These are phyloP conservation scores for Gypsophila paniculata DNA, from an alignment of 179 eudicot species.

Conservation along the genomic window DNA sequence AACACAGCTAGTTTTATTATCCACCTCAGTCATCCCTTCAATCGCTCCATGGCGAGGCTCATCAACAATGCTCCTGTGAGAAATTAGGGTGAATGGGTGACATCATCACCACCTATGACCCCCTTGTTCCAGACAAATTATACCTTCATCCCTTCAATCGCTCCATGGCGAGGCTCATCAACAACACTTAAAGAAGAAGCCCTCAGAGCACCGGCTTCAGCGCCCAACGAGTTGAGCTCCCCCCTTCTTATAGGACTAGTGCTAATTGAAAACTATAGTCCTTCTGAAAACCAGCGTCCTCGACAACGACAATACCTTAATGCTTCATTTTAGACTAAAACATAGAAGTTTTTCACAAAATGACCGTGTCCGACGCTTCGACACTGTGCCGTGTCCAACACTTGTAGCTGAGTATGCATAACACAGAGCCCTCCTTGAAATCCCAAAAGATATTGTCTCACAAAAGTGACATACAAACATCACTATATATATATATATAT, in stretches of 20 bases:
- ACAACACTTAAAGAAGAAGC: not conserved
- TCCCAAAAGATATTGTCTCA: not conserved
- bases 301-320: not conserved
- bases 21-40: not conserved
- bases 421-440: too few relatives aligned
- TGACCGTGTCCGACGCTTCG: not conserved
- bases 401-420: too few relatives aligned
- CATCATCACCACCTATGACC: not conserved
- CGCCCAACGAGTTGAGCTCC: not conserved
- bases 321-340: too few relatives aligned
- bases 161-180: not conserved
- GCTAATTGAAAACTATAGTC: not conserved
- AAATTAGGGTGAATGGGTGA: not conserved
- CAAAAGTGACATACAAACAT: not conserved
- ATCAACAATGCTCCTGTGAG: not conserved
- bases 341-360: too few relatives aligned
- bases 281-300: not conserved
- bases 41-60: not conserved
- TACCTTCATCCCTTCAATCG: not conserved
- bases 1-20: not conserved
- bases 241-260: not conserved
- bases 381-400: too few relatives aligned
- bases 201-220: not conserved
- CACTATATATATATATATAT: too few relatives aligned
- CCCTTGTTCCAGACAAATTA: slow-evolving; percentile 6